Conservation (phyloP, 306 rosid genomes). For the Mucuna pruriens region DNA sequence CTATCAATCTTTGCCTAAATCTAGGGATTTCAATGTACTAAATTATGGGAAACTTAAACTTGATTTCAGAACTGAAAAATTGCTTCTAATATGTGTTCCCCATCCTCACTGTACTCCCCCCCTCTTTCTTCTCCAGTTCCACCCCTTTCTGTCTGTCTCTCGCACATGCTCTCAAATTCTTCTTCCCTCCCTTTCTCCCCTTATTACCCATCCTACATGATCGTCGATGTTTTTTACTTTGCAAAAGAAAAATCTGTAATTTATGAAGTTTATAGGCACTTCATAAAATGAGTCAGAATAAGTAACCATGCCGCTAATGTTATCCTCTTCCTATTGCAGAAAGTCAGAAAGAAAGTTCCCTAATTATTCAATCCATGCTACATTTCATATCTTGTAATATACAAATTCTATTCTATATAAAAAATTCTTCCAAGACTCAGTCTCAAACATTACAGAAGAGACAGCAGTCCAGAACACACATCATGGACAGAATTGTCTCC, state of each 20-base stretch:
- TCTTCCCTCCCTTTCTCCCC: not conserved
- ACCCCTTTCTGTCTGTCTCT: not conserved
- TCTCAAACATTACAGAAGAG: not conserved
- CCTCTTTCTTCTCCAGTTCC: not conserved
- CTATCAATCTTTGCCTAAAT: not conserved
- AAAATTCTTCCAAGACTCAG: constrained; percentile 17
- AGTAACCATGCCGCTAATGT: not conserved
- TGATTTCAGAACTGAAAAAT: constrained; percentile 1
- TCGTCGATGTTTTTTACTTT: not conserved
- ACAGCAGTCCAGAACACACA: constrained; percentile 5
- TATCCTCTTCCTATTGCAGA: constrained; percentile 6
- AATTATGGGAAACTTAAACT: not conserved
- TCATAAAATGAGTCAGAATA: not conserved
- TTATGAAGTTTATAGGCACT: not conserved
- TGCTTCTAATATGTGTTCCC: not conserved
- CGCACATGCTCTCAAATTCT: not conserved
- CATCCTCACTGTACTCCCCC: not conserved
- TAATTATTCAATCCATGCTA: constrained; percentile 9
- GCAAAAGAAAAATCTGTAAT: not conserved
- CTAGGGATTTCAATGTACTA: not conserved
- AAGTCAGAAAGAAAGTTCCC: not conserved
- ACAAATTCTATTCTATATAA: not conserved
- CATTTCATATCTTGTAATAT: not conserved
- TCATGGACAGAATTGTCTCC: not conserved
- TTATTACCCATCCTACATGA: not conserved